phyloP scores from a whole-genome alignment of 2,329 filamentous ascomycete genomes.

The Diaporthe aspalathi region DNA sequence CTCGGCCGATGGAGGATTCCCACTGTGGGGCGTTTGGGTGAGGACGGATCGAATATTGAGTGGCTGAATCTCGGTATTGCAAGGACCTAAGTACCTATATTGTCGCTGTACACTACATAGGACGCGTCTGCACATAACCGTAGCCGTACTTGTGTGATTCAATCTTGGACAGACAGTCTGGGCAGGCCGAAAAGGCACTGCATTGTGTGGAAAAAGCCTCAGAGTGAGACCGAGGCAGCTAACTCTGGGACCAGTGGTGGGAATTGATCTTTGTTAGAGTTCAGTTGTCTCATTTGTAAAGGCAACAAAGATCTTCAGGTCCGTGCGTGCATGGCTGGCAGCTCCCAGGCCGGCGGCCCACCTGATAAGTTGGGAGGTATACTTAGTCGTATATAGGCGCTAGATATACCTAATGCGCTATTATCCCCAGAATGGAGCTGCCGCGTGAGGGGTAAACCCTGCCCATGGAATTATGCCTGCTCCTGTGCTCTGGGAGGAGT shows the following conservation, averaged over 20 bases:
- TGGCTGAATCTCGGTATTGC: slow-evolving; percentile 10
- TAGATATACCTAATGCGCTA: not conserved
- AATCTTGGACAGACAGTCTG: not conserved
- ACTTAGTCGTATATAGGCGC: rapidly evolving
- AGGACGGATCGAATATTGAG: slow-evolving; percentile 10
- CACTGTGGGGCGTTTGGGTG: not conserved
- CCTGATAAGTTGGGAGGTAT: not conserved
- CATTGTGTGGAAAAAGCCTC: not conserved
- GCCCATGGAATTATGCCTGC: slow-evolving; percentile 20
- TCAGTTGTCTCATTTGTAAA: slow-evolving; percentile 13
- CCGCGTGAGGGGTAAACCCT: slow-evolving; percentile 23
- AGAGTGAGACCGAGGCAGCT: not conserved
- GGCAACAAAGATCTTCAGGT: slow-evolving; percentile 13
- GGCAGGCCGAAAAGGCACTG: not conserved
- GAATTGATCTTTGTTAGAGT: slow-evolving; percentile 6
- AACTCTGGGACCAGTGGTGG: not conserved
- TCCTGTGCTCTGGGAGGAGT: not conserved
- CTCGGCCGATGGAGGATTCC: not conserved
- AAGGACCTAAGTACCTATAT: too few species aligned
- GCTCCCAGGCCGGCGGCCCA: slow-evolving; percentile 10
- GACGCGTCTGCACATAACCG: too few species aligned
- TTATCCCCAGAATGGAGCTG: slow-evolving; percentile 8
- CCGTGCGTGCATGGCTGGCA: slow-evolving; percentile 24
- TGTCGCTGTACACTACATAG: not conserved
- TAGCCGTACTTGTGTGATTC: not conserved